Conservation (phyloP, 495 filamentous ascomycete genomes). For the Lasiosphaeria ovina region DNA sequence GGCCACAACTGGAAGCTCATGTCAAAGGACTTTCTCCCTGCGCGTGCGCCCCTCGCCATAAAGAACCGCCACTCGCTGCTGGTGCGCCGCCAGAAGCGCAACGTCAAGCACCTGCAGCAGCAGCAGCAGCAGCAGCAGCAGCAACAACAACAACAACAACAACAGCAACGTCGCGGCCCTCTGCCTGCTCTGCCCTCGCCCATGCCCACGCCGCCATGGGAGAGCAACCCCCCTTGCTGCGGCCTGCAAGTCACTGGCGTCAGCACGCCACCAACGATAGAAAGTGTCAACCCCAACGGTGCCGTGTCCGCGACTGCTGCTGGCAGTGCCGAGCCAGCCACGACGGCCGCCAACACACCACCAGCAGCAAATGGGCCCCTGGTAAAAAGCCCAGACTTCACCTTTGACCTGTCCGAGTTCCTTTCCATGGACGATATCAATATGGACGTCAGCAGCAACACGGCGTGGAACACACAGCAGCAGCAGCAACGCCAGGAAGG, state of each 20-base stretch:
- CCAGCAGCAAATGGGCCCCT: no score
- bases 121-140: background rate
- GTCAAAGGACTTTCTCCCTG: background rate
- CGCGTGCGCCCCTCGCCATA: background rate
- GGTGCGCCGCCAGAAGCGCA: background rate
- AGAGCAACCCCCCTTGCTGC: background rate
- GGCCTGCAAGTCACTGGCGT: background rate
- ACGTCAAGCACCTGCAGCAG: background rate
- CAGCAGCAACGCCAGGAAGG: no score
- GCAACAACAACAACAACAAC: background rate
- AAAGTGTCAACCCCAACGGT: background rate
- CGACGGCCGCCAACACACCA: no score
- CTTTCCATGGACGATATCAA: no score
- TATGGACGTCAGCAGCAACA: no score
- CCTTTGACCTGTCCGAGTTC: no score
- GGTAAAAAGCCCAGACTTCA: no score
- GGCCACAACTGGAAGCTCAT: constrained; percentile 2
- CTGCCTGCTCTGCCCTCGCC: no score
- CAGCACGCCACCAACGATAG: background rate
- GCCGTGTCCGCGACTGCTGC: background rate
- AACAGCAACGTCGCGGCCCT: no score
- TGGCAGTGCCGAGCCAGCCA: no score
- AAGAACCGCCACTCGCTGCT: constrained; percentile 1
- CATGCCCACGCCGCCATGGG: background rate
- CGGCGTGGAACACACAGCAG: no score